Conservation (phyloP, 192 early-diverging fungal genomes). For the Oehlia diaphana region DNA sequence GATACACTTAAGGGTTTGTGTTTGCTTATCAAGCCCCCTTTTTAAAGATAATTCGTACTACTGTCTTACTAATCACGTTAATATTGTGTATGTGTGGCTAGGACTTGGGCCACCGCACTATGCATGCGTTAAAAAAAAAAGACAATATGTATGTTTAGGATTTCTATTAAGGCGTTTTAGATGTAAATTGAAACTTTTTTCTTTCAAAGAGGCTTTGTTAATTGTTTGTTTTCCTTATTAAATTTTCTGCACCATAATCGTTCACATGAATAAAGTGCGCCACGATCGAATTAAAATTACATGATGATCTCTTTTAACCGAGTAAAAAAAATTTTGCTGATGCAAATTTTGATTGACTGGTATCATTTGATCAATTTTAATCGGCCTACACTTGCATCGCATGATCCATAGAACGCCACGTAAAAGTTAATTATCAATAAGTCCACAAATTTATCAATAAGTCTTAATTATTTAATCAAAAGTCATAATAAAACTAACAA, state of each 20-base stretch:
- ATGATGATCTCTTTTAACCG: neutral
- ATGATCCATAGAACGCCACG: neutral
- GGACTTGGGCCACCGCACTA: too few species aligned
- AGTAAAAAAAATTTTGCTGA: neutral
- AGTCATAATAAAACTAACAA: too few species aligned
- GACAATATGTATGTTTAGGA: too few species aligned
- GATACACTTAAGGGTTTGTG: neutral
- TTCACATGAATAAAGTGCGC: too few species aligned
- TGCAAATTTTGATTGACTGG: too few species aligned
- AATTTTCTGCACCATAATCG: neutral
- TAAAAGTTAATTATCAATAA: neutral
- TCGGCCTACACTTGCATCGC: neutral
- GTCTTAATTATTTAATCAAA: too few species aligned
- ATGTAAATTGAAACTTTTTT: neutral
- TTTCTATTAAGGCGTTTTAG: neutral
- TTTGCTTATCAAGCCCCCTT: neutral
- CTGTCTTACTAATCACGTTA: neutral
- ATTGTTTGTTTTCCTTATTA: neutral
- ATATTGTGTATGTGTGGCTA: neutral
- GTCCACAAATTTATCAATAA: neutral
- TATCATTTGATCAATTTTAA: neutral
- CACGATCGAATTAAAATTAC: neutral
- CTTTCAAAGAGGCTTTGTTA: neutral
- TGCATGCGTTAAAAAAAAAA: neutral
- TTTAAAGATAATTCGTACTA: too few species aligned